A percentile compares a stretch with the other conserved stretches of the same genome.
Evolutionary conservation across 108 stramenopile genomes (phyloP).

Genomic region (Discostella pseudostelligera): DNA sequence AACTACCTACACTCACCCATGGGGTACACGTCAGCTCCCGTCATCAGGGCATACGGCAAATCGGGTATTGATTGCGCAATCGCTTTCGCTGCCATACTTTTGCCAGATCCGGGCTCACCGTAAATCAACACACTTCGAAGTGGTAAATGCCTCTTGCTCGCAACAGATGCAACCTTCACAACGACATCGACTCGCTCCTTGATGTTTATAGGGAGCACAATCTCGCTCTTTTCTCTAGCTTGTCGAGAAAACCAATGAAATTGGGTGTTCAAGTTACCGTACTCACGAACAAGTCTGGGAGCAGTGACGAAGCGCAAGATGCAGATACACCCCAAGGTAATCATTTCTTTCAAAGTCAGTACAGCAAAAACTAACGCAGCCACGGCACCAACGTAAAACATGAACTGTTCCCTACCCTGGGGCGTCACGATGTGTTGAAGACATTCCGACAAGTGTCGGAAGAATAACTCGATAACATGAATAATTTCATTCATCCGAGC

Average conservation of each 20-base stretch:
- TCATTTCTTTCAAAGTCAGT: conserved; percentile 42
- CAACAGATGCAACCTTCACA: conserved; percentile 34
- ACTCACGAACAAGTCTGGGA: conserved; percentile 55
- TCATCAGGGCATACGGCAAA: conserved; percentile 84
- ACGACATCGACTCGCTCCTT: conserved; percentile 35
- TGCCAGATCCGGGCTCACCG: conserved; percentile 84
- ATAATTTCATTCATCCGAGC: conserved; percentile 39
- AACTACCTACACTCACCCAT: conserved; percentile 5
- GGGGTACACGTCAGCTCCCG: conserved; percentile 77
- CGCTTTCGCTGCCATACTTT: conserved; percentile 81
- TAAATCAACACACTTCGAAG: conserved; percentile 76
- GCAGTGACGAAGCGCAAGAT: conserved; percentile 38
- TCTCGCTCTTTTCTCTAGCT: conserved; percentile 7
- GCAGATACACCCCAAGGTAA: conserved; percentile 29
- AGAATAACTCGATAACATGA: conserved; percentile 40
- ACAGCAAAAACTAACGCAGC: conserved; percentile 36
- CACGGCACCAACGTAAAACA: conserved; percentile 35
- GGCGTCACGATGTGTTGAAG: conserved; percentile 36
- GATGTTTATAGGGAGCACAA: conserved; percentile 29
- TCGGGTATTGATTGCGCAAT: conserved; percentile 62
- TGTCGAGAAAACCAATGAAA: conserved; percentile 7
- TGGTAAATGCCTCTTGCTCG: conserved; percentile 50
- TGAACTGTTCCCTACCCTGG: conserved; percentile 41
- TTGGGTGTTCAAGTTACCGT: conserved; percentile 29
- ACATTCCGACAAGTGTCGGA: conserved; percentile 39